These are phyloP conservation scores for Boeremia lycopersici DNA, from an alignment of 2,329 filamentous ascomycete species.

Conservation along the genomic window DNA sequence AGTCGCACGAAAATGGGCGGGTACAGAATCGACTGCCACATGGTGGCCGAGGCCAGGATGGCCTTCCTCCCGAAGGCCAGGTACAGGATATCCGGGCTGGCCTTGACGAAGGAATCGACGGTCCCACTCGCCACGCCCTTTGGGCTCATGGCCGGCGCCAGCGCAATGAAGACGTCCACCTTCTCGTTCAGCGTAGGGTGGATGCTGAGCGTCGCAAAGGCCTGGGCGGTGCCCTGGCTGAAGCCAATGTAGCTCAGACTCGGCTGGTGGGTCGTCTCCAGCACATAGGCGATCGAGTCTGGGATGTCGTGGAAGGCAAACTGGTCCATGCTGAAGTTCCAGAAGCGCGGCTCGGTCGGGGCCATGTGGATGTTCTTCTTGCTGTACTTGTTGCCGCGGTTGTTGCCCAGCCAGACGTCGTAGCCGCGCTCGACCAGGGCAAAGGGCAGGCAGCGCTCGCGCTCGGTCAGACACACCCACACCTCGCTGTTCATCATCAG, in stretches of 20 bases:
- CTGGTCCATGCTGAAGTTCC: conserved; percentile 98
- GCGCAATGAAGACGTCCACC: conserved; percentile 92
- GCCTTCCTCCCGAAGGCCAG: conserved; percentile 90
- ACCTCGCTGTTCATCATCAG: conserved; percentile 99
- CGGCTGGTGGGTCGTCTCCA: conserved; percentile 78
- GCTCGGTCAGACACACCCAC: conserved; percentile 91
- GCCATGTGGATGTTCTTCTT: conserved; percentile 85
- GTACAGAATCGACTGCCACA: conserved; percentile 97
- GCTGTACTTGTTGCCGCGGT: conserved; percentile 98
- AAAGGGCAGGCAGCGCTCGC: conserved; percentile 85
- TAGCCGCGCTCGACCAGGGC: conserved; percentile 87
- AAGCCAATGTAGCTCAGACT: conserved; percentile 97
- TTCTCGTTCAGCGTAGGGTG: conserved; percentile 91
- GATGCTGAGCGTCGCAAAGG: conserved; percentile 90
- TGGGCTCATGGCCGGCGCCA: conserved; percentile 95
- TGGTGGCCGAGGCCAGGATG: conserved; percentile 89
- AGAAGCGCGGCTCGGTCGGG: conserved; percentile 79
- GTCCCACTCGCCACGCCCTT: conserved; percentile 87
- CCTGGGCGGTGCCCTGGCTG: conserved; percentile 95
- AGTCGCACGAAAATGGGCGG: conserved; percentile 88
- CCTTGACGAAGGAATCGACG: conserved; percentile 90
- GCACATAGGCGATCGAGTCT: conserved; percentile 89
- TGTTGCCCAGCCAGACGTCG: conserved; percentile 98
- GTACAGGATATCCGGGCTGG: conserved; percentile 89
- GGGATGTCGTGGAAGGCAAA: conserved; percentile 98